Conservation (phyloP, 208 protist genomes). For the Willaertia magna region DNA sequence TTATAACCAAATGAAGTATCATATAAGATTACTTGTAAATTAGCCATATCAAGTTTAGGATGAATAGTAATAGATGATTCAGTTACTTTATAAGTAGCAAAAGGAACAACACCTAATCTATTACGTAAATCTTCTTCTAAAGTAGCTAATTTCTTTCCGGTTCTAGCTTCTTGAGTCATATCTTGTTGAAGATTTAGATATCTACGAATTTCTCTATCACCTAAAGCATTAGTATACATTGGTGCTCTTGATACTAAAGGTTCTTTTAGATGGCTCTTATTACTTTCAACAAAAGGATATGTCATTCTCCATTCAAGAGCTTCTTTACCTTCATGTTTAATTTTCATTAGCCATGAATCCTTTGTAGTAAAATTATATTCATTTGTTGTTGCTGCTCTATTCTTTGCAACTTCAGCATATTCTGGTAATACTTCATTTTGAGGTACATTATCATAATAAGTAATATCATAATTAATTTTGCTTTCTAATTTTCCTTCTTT, state of each 20-base stretch:
- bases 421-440: not conserved
- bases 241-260: not conserved
- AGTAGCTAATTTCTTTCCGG: not conserved
- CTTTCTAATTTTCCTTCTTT: not conserved
- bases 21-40: not conserved
- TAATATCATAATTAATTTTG: not conserved
- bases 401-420: not conserved
- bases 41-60: not conserved
- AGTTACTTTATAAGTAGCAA: not conserved
- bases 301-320: not conserved
- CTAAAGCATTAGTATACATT: not conserved
- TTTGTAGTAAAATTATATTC: not conserved
- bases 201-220: constrained; percentile 8
- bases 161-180: not conserved
- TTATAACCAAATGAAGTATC: not conserved
- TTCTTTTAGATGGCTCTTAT: not conserved
- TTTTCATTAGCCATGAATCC: not conserved
- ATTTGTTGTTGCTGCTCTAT: not conserved
- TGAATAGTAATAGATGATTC: not conserved
- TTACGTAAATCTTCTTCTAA: not conserved
- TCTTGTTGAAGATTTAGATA: not conserved
- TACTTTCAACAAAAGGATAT: not conserved
- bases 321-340: no score
- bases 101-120: not conserved
- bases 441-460: not conserved